Base-by-base conservation (phyloP, 2,329 filamentous ascomycete genomes). In the Endoconidiophora polonica region DNA sequence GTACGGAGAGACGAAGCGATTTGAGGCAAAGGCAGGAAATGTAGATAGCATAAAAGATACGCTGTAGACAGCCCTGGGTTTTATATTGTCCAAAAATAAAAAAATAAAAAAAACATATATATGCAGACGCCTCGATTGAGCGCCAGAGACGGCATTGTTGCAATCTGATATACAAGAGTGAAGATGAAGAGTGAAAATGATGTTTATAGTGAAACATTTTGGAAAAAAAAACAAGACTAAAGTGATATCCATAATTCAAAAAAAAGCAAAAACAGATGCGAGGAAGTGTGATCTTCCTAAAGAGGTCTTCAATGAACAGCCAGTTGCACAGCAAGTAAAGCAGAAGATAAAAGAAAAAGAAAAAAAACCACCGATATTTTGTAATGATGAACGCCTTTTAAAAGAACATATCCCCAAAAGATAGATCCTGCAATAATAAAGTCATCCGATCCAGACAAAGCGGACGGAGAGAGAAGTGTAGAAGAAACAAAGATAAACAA, bases 221-320 rank as follows among this genome's bases (percentile, higher is more conserved):
- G 29, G 29, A 5, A 33, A 12, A 38, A 38, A 47, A 20, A 18
- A 14, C 18, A 39, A 18, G 14, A 48, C 26, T 38, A 38, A 42
- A 48, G 39, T 48, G 38, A 42, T 42, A 42, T 48, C 46, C 39
- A 22, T 16, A 47, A 23, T 29, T 16, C n/a, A 41, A 41, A 18
- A 48, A 29, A 37, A 18, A 18, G 16, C 16, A 18, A 18, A 43
- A n/a, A 43, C 41, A 43, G 22, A 43, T 24, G 20, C 12, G n/a
- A 46, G 20, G 3, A 3, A 16, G 16, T 18, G 9, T 39, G 18
- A 46, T 46, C 36, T 20, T 36, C 14, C 29, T 33, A 12, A 33
- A 33, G 29, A 33, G 29, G 29, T 33, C 29, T 12, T 33, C 3
- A 10, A 33, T 33, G 12, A 12, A 33, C 4, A 46, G 20, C 14